These are phyloP conservation scores for Cyclocybe aegerita DNA, from an alignment of 768 basidiomycete genomes.

Conservation along the genomic window DNA sequence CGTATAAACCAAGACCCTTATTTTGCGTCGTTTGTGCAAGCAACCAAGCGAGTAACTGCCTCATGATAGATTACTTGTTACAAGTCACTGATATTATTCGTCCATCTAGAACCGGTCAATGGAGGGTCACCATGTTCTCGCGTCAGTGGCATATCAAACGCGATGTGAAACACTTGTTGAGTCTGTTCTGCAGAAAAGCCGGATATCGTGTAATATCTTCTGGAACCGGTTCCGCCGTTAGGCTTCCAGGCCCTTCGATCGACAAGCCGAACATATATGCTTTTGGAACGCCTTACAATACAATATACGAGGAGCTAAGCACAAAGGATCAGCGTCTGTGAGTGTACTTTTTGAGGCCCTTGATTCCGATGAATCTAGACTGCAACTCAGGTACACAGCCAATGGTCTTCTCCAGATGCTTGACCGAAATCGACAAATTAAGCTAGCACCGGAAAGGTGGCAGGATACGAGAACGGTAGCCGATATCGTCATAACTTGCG, in stretches of 20 bases:
- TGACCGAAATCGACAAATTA: conserved; percentile 91
- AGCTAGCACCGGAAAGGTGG: conserved; percentile 94
- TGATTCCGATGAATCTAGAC: conserved; percentile 1
- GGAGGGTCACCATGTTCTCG: conserved; percentile 92
- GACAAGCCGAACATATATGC: conserved; percentile 97
- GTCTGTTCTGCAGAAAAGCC: conserved; percentile 67
- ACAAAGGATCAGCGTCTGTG: conserved; percentile 83
- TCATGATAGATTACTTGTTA: conserved; percentile 1
- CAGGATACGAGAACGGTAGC: conserved; percentile 86
- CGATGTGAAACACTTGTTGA: not conserved
- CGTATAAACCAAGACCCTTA: conserved; percentile 69
- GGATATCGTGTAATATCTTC: conserved; percentile 90
- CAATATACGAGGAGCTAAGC: conserved; percentile 89
- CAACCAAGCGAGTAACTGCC: conserved; percentile 72
- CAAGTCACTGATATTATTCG: conserved; percentile 7
- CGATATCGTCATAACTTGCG: conserved; percentile 98
- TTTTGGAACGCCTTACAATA: conserved; percentile 96
- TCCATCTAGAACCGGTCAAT: conserved; percentile 85
- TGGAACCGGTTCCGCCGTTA: conserved; percentile 96
- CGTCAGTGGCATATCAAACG: conserved; percentile 51
- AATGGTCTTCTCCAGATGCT: conserved; percentile 96
- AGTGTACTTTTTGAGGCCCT: conserved; percentile 27
- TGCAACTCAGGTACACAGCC: conserved; percentile 69
- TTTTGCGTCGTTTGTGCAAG: conserved; percentile 99
- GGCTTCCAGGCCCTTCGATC: conserved; percentile 92